Evolutionary conservation across 2,329 filamentous ascomycete genomes (phyloP), one percentile per base, ranked within the genome.

Genomic region (Aspergillus cejpii): DNA sequence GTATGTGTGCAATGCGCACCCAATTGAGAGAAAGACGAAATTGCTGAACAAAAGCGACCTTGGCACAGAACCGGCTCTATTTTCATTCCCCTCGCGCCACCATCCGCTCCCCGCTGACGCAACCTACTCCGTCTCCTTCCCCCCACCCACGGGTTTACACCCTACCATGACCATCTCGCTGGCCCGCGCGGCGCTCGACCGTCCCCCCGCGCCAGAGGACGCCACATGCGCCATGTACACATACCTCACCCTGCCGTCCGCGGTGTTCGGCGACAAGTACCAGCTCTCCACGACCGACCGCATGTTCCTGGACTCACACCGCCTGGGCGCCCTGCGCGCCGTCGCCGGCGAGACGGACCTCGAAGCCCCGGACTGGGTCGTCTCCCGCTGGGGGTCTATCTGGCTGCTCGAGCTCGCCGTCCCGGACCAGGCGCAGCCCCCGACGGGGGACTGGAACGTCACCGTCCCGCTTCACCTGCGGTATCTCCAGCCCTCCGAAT

Each of bases 221-320:
- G 69, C 74, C n/a, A 69, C 72, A 23, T 96, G 91, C 66, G 76
- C 77, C 12, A 73, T 90, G 1, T 83, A 95, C 66, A 78, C 85
- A 8, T 87, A 94, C 65, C 70, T 95, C 20, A 94, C 87, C 0
- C 78, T 96, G 2, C 90, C 91, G 1, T 85, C 83, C 20, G 70
- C 76, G 39, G 74, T 96, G 50, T 96, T 97, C 66, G 80, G 85
- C 29, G 91, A 97, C 71, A 83, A 83, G 59, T 94, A 95, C 68
- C 88, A 94, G 66, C 77, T 96, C 48, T 69, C 65, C 14, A 72
- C 68, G 7, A 61, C 60, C 3, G 69, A 72, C 45, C 67, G 77
- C 0, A 74, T 95, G 4, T 92, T 94, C 68, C 76, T 94, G 23
- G 67, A 79, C 3, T 90, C 87, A 1, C 88, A 94, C 58, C 87